These are phyloP conservation scores for Paxillus involutus DNA, from an alignment of 768 basidiomycete species.

Conservation along the genomic window DNA sequence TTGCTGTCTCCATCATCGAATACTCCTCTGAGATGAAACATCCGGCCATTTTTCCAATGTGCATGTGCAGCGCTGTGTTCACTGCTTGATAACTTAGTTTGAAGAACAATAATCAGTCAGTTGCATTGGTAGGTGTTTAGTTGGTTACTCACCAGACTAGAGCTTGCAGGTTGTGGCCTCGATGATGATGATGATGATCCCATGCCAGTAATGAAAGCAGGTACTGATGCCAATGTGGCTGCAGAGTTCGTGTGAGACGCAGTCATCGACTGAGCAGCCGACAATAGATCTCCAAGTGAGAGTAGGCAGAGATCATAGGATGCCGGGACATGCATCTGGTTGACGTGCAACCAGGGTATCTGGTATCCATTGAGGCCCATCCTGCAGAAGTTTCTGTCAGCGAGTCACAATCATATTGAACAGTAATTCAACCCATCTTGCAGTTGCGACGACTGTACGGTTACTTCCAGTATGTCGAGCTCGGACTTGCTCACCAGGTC, in stretches of 20 bases:
- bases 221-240: background rate
- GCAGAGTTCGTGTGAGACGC: background rate
- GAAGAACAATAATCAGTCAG: background rate
- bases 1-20: no score
- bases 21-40: no score
- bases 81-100: no score
- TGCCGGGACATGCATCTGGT: slow-evolving; percentile 53
- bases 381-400: slow-evolving; percentile 13
- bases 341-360: slow-evolving; percentile 64
- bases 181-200: background rate
- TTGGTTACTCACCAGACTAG: background rate
- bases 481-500: slow-evolving; percentile 48
- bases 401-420: background rate
- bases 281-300: slow-evolving; percentile 19
- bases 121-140: background rate
- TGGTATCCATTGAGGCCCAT: slow-evolving; percentile 57
- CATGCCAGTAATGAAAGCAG: background rate
- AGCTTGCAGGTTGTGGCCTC: background rate
- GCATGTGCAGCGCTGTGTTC: no score
- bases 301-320: slow-evolving; percentile 33
- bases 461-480: slow-evolving; percentile 47
- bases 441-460: slow-evolving; percentile 49
- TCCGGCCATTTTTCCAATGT: no score
- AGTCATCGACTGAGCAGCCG: slow-evolving; percentile 12
- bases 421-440: slow-evolving; percentile 23